A percentile compares a stretch with the other conserved stretches of the same genome.
phyloP scores from a whole-genome alignment of 2,329 filamentous ascomycete species.

The Penicillium sp. region DNA sequence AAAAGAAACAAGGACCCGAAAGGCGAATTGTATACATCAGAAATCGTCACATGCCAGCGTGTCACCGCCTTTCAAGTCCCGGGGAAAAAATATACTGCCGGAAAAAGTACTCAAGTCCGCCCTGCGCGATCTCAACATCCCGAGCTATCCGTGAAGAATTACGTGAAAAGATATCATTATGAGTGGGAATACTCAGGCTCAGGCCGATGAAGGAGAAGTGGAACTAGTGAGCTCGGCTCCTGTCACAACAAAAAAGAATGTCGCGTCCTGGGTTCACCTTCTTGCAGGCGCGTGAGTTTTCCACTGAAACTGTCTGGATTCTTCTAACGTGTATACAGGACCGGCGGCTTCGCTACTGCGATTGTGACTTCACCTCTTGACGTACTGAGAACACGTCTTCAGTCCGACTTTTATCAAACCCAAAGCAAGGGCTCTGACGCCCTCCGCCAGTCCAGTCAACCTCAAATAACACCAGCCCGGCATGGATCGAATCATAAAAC shows the following conservation, averaged over 20 bases:
- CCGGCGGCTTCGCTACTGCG: constrained; percentile 81
- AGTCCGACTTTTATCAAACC: constrained; percentile 89
- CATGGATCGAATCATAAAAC: constrained; percentile 43
- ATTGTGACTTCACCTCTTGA: constrained; percentile 92
- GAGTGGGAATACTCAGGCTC: not conserved
- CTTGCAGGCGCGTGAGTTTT: constrained; percentile 37
- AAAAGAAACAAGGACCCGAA: not conserved
- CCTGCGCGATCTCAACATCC: not conserved
- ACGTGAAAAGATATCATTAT: not conserved
- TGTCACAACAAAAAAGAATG: not conserved
- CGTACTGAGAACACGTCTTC: constrained; percentile 95
- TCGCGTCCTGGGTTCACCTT: constrained; percentile 30
- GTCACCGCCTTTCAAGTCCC: not conserved
- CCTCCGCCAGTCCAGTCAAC: constrained; percentile 52
- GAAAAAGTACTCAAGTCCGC: not conserved
- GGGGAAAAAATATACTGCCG: not conserved
- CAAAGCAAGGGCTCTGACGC: constrained; percentile 48
- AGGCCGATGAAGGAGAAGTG: not conserved
- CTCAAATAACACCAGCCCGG: constrained; percentile 56
- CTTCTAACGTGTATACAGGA: constrained; percentile 17
- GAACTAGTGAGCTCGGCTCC: not conserved
- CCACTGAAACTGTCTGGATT: constrained; percentile 1
- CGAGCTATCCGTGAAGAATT: not conserved
- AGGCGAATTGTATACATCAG: not conserved
- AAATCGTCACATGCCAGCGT: not conserved